Evolutionary conservation across 2,329 filamentous ascomycete genomes (phyloP).

Genomic region (Curvularia lunata): DNA sequence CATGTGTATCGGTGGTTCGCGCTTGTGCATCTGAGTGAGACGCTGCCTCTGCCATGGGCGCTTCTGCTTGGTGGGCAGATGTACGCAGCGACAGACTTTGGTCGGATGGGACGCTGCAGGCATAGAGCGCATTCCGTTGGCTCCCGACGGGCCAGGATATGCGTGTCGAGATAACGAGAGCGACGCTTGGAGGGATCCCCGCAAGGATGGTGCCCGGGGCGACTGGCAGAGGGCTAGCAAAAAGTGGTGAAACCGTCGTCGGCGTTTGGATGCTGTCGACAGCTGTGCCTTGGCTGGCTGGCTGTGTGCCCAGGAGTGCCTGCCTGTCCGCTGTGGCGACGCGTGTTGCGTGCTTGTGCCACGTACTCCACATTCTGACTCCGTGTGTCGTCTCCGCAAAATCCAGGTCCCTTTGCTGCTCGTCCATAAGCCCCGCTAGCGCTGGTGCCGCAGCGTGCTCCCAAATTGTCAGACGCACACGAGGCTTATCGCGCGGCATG

Average conservation of each 20-base stretch:
- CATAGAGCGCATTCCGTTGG: slow-evolving; percentile 7
- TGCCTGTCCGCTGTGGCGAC: slow-evolving; percentile 2
- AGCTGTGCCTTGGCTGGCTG: too few relatives aligned
- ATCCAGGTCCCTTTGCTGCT: slow-evolving; percentile 12
- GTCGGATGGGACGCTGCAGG: slow-evolving; percentile 11
- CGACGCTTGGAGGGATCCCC: slow-evolving; percentile 20
- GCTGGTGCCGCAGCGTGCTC: slow-evolving; percentile 14
- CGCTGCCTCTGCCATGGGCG: neutral
- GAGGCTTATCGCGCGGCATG: slow-evolving; percentile 30
- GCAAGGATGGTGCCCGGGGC: slow-evolving; percentile 13
- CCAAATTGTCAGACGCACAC: slow-evolving; percentile 10
- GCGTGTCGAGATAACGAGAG: slow-evolving; percentile 17
- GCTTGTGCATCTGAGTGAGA: slow-evolving; percentile 8
- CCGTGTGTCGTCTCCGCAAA: slow-evolving; percentile 14
- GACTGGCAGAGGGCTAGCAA: slow-evolving; percentile 10
- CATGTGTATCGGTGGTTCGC: neutral
- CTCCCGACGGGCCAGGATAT: slow-evolving; percentile 16
- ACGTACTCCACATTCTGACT: slow-evolving; percentile 16
- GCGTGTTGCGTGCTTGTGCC: slow-evolving; percentile 21
- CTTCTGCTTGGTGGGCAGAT: neutral
- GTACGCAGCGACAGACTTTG: neutral
- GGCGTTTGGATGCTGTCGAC: neutral
- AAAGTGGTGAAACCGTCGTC: neutral
- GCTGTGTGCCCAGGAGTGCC: too few relatives aligned
- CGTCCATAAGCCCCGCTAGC: slow-evolving; percentile 12